Evolutionary conservation across 1,139 yeast genomes (phyloP).

Genomic region (Blastobotrys illinoisensis): DNA sequence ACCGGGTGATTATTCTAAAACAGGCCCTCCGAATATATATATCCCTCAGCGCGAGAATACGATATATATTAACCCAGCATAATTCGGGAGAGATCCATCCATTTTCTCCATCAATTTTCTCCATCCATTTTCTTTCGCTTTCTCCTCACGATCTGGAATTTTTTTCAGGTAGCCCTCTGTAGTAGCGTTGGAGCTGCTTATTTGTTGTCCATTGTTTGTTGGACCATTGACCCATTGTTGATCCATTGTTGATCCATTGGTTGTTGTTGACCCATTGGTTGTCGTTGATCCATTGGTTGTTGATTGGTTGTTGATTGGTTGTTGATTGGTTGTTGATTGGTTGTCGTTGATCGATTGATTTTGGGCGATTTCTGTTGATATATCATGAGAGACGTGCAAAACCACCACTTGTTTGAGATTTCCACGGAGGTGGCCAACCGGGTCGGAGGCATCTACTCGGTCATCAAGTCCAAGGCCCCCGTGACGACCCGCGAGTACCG

Average conservation of each 20-base stretch:
- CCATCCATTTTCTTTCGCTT: background rate
- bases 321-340: background rate
- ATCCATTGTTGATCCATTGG: too few species aligned
- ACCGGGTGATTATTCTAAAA: background rate
- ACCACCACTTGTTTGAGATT: slow-evolving; percentile 84
- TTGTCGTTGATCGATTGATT: too few species aligned
- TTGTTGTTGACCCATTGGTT: too few species aligned
- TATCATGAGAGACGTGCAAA: slow-evolving; percentile 43
- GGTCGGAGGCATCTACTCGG: slow-evolving; percentile 97
- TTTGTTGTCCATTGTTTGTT: too few species aligned
- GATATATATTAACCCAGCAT: background rate
- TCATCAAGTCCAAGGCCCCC: slow-evolving; percentile 92
- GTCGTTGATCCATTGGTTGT: too few species aligned
- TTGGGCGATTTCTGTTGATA: background rate
- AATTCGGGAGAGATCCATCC: background rate
- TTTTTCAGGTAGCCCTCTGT: too few species aligned
- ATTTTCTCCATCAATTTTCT: background rate
- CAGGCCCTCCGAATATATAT: background rate
- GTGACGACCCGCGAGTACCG: slow-evolving; percentile 92
- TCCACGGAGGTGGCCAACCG: slow-evolving; percentile 98
- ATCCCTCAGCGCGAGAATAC: background rate
- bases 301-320: background rate
- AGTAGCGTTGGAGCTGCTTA: too few species aligned
- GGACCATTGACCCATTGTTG: too few species aligned
- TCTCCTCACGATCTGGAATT: background rate